Conservation (phyloP, 2,329 filamentous ascomycete species). For the Grosmannia clavigera region DNA sequence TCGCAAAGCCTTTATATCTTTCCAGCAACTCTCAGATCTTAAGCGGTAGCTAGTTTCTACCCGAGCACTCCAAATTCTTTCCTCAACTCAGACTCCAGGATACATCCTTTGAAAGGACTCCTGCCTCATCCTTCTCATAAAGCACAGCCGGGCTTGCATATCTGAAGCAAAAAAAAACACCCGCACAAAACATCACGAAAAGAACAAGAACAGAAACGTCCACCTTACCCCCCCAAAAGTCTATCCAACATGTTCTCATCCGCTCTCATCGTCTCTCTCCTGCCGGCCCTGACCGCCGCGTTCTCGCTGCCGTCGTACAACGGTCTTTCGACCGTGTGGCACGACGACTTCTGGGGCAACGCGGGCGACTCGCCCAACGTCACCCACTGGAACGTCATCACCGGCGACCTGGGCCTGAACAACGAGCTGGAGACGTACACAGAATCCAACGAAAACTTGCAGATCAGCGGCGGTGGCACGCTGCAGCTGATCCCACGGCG, state of each 20-base stretch:
- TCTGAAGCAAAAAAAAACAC: background rate
- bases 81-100: background rate
- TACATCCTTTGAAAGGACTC: too few relatives aligned
- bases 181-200: background rate
- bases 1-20: background rate
- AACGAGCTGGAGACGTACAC: constrained; percentile 40
- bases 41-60: background rate
- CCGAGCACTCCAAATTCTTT: too few relatives aligned
- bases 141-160: too few relatives aligned
- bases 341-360: constrained; percentile 29
- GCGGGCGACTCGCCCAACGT: constrained; percentile 21
- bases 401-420: constrained; percentile 50
- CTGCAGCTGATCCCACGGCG: constrained; percentile 38
- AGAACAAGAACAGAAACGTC: too few relatives aligned
- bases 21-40: background rate
- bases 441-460: constrained; percentile 31
- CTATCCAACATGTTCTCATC: background rate
- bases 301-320: constrained; percentile 25
- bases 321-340: constrained; percentile 28
- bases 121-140: too few relatives aligned
- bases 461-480: constrained; percentile 35
- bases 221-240: background rate
- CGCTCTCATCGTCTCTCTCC: constrained; percentile 9
- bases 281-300: constrained; percentile 22
- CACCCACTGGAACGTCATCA: constrained; percentile 31